These are phyloP conservation scores for Zoysia pacifica DNA, from an alignment of 176 grass and related monocot genomes.

Conservation along the genomic window DNA sequence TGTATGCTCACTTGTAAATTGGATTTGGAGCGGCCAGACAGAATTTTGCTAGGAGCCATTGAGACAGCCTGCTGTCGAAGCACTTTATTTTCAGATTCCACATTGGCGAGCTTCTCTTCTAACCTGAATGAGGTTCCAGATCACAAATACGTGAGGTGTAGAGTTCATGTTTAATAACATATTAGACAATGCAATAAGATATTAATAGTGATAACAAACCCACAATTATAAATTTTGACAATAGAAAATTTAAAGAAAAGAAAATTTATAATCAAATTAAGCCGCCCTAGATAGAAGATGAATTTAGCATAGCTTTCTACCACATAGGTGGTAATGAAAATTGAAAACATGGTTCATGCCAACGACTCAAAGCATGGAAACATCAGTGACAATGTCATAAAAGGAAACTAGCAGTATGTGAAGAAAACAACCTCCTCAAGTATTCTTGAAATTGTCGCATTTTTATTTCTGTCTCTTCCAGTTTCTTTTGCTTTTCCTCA, in stretches of 20 bases:
- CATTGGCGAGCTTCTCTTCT: slow-evolving; percentile 96
- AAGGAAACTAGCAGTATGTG: slow-evolving; percentile 27
- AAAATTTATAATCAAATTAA: not conserved
- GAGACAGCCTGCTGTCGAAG: slow-evolving; percentile 97
- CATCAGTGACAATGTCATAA: not conserved
- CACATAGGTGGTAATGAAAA: slow-evolving; percentile 7
- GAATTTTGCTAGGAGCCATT: slow-evolving; percentile 90
- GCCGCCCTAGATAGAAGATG: not conserved
- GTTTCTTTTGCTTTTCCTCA: slow-evolving; percentile 80
- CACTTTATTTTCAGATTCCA: slow-evolving; percentile 99
- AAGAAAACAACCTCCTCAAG: slow-evolving; percentile 67
- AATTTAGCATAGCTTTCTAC: slow-evolving; percentile 3
- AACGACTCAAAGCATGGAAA: slow-evolving; percentile 11
- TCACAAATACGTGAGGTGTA: slow-evolving; percentile 22
- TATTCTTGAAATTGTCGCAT: slow-evolving; percentile 84
- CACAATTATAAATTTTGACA: not conserved
- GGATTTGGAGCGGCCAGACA: slow-evolving; percentile 92
- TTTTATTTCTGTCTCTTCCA: slow-evolving; percentile 82
- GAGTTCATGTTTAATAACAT: slow-evolving; percentile 11
- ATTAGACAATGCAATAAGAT: slow-evolving; percentile 19
- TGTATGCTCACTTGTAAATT: slow-evolving; percentile 66
- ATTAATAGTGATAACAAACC: slow-evolving; percentile 2
- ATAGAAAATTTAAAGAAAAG: not conserved
- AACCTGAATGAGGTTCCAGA: slow-evolving; percentile 62
- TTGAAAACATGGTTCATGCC: not conserved